phyloP scores from a whole-genome alignment of 345 rosid species.

The Camelina laxa region DNA sequence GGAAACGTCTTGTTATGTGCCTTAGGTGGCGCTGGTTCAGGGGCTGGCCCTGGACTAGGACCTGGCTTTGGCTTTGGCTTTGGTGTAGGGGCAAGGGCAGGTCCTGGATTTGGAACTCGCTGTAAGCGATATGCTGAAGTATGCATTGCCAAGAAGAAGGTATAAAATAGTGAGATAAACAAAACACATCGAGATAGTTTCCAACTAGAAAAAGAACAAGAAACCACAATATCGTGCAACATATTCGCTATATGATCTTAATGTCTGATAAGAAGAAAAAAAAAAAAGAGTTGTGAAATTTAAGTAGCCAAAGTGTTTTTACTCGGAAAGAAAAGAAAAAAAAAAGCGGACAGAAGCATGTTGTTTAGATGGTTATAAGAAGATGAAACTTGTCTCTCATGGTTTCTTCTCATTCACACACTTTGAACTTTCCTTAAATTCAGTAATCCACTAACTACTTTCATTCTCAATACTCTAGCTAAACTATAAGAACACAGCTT shows the following conservation, averaged over 20 bases:
- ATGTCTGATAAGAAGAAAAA: not conserved
- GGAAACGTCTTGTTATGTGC: slow-evolving; percentile 38
- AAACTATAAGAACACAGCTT: not conserved
- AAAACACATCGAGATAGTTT: slow-evolving; percentile 30
- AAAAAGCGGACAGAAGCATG: slow-evolving; percentile 24
- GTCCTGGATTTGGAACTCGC: not conserved
- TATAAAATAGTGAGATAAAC: slow-evolving; percentile 19
- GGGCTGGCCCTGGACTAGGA: slow-evolving; percentile 12
- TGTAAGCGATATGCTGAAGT: slow-evolving; percentile 29
- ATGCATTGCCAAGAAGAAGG: slow-evolving; percentile 25
- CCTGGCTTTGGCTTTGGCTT: not conserved
- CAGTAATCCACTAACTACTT: not conserved
- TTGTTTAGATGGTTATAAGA: slow-evolving; percentile 32
- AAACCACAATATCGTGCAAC: slow-evolving; percentile 27
- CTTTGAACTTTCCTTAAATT: slow-evolving; percentile 24
- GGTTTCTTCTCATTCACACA: slow-evolving; percentile 36
- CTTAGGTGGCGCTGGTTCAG: slow-evolving; percentile 3
- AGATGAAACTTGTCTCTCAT: slow-evolving; percentile 21
- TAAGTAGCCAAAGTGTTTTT: not conserved
- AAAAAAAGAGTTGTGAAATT: slow-evolving; percentile 8
- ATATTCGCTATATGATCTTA: slow-evolving; percentile 6
- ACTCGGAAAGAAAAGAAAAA: not conserved
- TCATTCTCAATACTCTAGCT: not conserved
- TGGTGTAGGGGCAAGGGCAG: not conserved
- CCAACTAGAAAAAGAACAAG: slow-evolving; percentile 5